Evolutionary conservation across 176 grass and related monocot genomes (phyloP).

Genomic region (Chloris gayana): DNA sequence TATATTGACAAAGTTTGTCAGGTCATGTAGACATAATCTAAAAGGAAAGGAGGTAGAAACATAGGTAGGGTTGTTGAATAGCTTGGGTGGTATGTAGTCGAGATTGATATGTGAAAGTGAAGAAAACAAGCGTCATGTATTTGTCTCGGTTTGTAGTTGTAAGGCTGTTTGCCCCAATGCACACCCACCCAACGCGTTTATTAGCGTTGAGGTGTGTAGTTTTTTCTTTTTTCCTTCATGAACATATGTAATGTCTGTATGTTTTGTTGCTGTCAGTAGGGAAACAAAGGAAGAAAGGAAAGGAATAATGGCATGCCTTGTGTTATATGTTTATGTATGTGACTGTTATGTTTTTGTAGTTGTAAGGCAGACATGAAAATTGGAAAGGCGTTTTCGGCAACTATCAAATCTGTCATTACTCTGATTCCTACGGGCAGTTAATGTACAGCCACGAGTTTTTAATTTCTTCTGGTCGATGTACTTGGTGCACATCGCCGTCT

Average conservation of each 20-base stretch:
- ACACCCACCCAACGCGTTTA: slow-evolving; percentile 51
- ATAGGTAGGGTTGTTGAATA: slow-evolving; percentile 41
- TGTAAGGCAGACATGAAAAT: neutral
- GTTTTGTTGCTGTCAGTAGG: neutral
- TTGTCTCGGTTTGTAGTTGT: slow-evolving; percentile 52
- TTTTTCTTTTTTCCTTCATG: neutral
- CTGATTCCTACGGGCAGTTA: neutral
- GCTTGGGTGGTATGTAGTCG: slow-evolving; percentile 25
- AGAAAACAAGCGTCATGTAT: slow-evolving; percentile 42
- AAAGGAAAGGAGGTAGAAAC: slow-evolving; percentile 36
- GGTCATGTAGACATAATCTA: slow-evolving; percentile 41
- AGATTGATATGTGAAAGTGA: slow-evolving; percentile 55
- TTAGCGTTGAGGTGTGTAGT: slow-evolving; percentile 53
- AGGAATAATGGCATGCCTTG: neutral
- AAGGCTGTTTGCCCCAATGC: slow-evolving; percentile 24
- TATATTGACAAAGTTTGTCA: slow-evolving; percentile 45
- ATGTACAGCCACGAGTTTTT: neutral
- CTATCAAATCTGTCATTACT: neutral
- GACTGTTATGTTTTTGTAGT: no score
- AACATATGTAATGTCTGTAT: neutral
- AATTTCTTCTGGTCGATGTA: neutral
- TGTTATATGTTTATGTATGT: neutral
- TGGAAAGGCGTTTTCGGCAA: neutral
- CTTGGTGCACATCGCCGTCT: neutral
- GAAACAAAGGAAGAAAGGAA: neutral